Conservation (phyloP, 2,329 filamentous ascomycete genomes). For the Pyricularia grisea region DNA sequence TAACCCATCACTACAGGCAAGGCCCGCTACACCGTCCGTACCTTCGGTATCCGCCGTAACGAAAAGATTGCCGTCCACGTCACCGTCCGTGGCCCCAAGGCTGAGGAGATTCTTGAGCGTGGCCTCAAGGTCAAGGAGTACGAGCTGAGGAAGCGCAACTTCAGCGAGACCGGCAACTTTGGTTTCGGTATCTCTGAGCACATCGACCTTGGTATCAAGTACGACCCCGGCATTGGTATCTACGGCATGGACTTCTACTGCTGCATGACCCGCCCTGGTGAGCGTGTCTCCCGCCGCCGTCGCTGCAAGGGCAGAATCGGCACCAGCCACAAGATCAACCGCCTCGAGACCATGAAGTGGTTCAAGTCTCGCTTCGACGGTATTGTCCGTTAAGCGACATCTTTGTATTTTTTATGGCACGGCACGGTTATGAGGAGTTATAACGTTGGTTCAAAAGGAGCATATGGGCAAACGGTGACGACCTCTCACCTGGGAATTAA, state of each 20-base stretch:
- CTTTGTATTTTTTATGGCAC: slow-evolving; percentile 6
- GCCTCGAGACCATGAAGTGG: slow-evolving; percentile 95
- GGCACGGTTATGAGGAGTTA: slow-evolving; percentile 9
- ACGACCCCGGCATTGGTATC: slow-evolving; percentile 96
- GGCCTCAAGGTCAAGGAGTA: slow-evolving; percentile 99
- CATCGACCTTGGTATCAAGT: slow-evolving; percentile 99
- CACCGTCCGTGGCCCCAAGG: slow-evolving; percentile 93
- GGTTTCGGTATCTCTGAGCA: slow-evolving; percentile 99
- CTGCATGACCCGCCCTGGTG: slow-evolving; percentile 99
- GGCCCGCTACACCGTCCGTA: slow-evolving; percentile 99
- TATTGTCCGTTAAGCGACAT: slow-evolving; percentile 79
- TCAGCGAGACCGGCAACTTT: slow-evolving; percentile 99
- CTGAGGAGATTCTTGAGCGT: slow-evolving; percentile 99
- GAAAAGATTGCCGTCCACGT: slow-evolving; percentile 99
- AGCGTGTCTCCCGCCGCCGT: slow-evolving; percentile 93
- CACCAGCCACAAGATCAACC: slow-evolving; percentile 84
- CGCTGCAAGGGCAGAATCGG: slow-evolving; percentile 83
- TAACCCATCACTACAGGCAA: slow-evolving; percentile 55
- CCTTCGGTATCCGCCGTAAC: slow-evolving; percentile 99
- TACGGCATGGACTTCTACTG: slow-evolving; percentile 99
- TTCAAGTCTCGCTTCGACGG: slow-evolving; percentile 88
- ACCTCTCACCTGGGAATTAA: slow-evolving; percentile 2
- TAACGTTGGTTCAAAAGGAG: slow-evolving; percentile 11
- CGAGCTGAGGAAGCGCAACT: slow-evolving; percentile 98
- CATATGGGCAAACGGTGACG: slow-evolving; percentile 4